Conservation (phyloP, 1,139 yeast genomes). For the Arxiozyma slooffiae region DNA sequence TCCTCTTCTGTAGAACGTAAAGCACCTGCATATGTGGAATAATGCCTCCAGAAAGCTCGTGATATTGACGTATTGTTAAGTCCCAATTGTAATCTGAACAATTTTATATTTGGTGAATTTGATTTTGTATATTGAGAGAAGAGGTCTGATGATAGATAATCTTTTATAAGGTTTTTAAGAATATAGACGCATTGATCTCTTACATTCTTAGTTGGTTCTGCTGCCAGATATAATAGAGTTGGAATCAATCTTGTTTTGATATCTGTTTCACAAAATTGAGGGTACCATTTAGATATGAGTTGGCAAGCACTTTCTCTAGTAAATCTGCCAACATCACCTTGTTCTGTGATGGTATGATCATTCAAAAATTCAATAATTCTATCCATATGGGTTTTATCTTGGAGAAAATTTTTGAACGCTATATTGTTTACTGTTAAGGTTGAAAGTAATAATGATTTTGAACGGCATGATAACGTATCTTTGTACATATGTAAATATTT, state of each 20-base stretch:
- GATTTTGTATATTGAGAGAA: background rate
- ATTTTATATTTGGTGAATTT: conserved; percentile 4
- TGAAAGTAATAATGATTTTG: conserved; percentile 17
- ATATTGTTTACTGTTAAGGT: conserved; percentile 8
- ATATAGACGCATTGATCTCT: conserved; percentile 18
- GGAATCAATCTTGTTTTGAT: background rate
- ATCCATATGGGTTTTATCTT: background rate
- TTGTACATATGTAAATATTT: conserved; percentile 8
- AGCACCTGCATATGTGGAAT: conserved; percentile 52
- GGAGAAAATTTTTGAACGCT: background rate
- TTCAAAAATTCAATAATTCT: conserved; percentile 34
- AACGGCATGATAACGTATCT: conserved; percentile 13
- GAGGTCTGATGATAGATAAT: background rate
- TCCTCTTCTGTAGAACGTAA: conserved; percentile 43
- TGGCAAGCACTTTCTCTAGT: conserved; percentile 46
- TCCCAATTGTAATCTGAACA: conserved; percentile 12
- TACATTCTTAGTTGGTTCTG: conserved; percentile 40
- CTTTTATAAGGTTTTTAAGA: conserved; percentile 12
- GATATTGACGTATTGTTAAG: conserved; percentile 6
- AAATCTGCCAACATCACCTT: conserved; percentile 74
- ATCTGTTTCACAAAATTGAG: background rate
- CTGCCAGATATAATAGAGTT: conserved; percentile 43
- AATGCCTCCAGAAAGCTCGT: conserved; percentile 45
- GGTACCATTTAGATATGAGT: conserved; percentile 32
- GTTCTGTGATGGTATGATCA: conserved; percentile 58